phyloP scores from a whole-genome alignment of 371 early-diverging fungal species.

The Lichtheimia ornata region DNA sequence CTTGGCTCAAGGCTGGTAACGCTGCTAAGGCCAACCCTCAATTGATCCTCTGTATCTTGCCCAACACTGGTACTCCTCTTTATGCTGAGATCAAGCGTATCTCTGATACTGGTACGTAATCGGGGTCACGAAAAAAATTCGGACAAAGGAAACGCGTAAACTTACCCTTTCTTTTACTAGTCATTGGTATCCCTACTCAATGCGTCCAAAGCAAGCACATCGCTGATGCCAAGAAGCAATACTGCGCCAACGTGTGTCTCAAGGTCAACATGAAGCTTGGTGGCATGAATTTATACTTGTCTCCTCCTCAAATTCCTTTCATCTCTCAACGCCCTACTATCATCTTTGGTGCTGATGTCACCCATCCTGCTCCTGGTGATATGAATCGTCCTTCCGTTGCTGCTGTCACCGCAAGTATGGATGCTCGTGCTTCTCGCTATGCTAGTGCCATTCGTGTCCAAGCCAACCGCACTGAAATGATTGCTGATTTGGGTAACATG shows the following conservation, averaged over 20 bases:
- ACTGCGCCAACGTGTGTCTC: constrained; percentile 72
- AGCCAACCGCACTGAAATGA: constrained; percentile 84
- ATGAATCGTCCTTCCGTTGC: constrained; percentile 69
- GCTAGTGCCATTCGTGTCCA: constrained; percentile 85
- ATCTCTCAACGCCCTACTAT: constrained; percentile 80
- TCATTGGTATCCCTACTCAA: constrained; percentile 88
- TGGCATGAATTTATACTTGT: constrained; percentile 74
- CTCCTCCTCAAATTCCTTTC: constrained; percentile 55
- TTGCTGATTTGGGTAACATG: constrained; percentile 83
- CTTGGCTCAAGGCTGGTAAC: constrained; percentile 72
- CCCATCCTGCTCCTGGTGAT: constrained; percentile 79
- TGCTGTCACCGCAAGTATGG: constrained; percentile 85
- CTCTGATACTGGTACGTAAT: constrained; percentile 72
- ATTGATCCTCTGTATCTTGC: constrained; percentile 81
- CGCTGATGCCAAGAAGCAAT: constrained; percentile 61
- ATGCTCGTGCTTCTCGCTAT: constrained; percentile 83
- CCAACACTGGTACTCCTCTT: constrained; percentile 80
- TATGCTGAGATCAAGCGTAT: constrained; percentile 96
- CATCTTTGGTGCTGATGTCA: constrained; percentile 94
- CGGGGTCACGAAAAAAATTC: background rate
- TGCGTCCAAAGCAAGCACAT: constrained; percentile 84
- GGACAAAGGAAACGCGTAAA: background rate
- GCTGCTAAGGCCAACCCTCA: constrained; percentile 75
- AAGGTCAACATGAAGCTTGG: constrained; percentile 92
- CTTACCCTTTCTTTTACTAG: constrained; percentile 13